Evolutionary conservation across 768 basidiomycete genomes (phyloP).

Genomic region (Zangia roseola): DNA sequence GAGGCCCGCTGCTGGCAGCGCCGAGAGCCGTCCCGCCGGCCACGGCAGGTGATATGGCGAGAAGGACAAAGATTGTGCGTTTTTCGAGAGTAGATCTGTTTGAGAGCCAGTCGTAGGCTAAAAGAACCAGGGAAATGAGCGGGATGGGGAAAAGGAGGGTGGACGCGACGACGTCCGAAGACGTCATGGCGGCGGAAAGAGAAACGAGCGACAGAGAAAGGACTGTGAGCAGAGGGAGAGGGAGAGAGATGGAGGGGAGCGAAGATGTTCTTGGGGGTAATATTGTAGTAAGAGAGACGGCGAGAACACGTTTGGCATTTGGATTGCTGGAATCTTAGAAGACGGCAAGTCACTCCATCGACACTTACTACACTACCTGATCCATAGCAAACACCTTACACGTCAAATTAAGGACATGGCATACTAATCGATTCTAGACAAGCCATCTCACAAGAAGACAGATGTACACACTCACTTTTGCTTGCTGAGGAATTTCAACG

Average conservation of each 20-base stretch:
- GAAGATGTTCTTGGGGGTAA: not conserved
- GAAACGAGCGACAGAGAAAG: conserved; percentile 19
- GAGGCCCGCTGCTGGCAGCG: conserved; percentile 13
- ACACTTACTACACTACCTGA: not conserved
- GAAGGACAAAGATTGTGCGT: conserved; percentile 12
- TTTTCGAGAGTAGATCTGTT: conserved; percentile 8
- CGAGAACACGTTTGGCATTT: conserved; percentile 17
- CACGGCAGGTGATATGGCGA: conserved; percentile 24
- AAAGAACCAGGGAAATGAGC: conserved; percentile 18
- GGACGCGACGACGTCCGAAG: conserved; percentile 24
- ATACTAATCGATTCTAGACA: no score
- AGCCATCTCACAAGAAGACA: no score
- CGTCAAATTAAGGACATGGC: no score
- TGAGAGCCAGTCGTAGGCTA: conserved; percentile 5
- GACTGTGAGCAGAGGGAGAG: conserved; percentile 12
- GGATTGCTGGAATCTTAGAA: conserved; percentile 15
- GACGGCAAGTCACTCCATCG: conserved; percentile 10
- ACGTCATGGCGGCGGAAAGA: conserved; percentile 17
- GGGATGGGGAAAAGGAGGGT: conserved; percentile 27
- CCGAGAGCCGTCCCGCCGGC: conserved; percentile 22
- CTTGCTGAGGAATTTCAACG: no score
- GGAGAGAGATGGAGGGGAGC: conserved; percentile 1
- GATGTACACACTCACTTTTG: no score
- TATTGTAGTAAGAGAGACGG: not conserved
- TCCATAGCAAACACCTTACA: not conserved